Conservation (phyloP, 768 basidiomycete genomes). For the Trametes cingulata region DNA sequence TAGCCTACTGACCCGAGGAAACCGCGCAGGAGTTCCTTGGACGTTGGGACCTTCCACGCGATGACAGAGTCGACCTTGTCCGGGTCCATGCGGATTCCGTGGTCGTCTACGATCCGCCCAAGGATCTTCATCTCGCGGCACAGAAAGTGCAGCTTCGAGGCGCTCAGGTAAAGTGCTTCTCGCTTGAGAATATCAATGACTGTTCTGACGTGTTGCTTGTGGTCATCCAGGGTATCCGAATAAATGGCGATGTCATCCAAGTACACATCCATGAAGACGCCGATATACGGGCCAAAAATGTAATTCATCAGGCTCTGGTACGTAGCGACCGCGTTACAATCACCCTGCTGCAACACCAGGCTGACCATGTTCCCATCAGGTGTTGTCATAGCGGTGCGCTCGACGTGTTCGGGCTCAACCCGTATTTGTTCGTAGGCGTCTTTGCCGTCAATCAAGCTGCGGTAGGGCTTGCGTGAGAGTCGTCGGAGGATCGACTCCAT, state of each 20-base stretch:
- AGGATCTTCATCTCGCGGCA: constrained; percentile 26
- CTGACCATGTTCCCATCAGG: constrained; percentile 34
- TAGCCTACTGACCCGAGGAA: constrained; percentile 37
- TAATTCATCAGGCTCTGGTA: constrained; percentile 33
- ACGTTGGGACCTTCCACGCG: constrained; percentile 34
- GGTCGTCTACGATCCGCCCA: constrained; percentile 38
- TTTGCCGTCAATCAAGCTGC: constrained; percentile 29
- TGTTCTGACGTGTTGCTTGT: constrained; percentile 25
- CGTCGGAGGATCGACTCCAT: constrained; percentile 26
- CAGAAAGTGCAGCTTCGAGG: constrained; percentile 29
- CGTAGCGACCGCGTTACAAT: constrained; percentile 34
- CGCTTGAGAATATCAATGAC: constrained; percentile 15
- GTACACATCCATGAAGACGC: constrained; percentile 35
- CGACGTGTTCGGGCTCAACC: constrained; percentile 24
- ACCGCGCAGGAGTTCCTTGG: constrained; percentile 34
- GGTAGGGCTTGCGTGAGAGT: constrained; percentile 16
- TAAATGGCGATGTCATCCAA: constrained; percentile 36
- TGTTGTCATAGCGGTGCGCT: constrained; percentile 28
- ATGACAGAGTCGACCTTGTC: constrained; percentile 41
- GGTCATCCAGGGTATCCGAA: constrained; percentile 30
- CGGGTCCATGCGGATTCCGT: constrained; percentile 45
- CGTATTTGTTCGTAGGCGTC: constrained; percentile 35
- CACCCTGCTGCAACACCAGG: constrained; percentile 34
- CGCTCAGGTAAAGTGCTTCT: constrained; percentile 25
- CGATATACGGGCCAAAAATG: constrained; percentile 30